phyloP scores from a whole-genome alignment of 768 basidiomycete species.

The Hydnum rufescens region DNA sequence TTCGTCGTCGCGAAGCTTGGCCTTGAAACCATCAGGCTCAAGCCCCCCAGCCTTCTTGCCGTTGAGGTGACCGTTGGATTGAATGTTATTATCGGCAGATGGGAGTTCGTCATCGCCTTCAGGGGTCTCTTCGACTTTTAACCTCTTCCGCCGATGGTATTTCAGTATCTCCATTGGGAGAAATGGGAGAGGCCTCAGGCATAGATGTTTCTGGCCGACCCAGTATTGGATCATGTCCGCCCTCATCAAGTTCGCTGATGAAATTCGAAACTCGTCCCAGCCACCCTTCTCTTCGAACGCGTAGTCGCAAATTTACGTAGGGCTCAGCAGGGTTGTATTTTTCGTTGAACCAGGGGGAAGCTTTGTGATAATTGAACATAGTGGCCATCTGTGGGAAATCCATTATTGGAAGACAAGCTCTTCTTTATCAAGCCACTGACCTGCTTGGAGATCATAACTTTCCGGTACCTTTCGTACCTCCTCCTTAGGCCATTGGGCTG shows the following conservation, averaged over 20 bases:
- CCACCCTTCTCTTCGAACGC: slow-evolving; percentile 75
- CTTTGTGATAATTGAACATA: slow-evolving; percentile 87
- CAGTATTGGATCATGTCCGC: slow-evolving; percentile 55
- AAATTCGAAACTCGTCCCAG: slow-evolving; percentile 52
- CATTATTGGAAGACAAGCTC: slow-evolving; percentile 2
- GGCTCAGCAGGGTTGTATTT: slow-evolving; percentile 73
- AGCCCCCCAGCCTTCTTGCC: slow-evolving; percentile 1
- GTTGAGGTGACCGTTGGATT: slow-evolving; percentile 2
- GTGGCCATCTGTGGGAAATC: slow-evolving; percentile 53
- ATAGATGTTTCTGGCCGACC: background rate
- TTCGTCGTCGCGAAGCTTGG: slow-evolving; percentile 28
- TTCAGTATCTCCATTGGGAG: background rate
- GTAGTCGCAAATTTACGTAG: slow-evolving; percentile 45
- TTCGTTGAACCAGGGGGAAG: slow-evolving; percentile 94
- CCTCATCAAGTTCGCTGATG: slow-evolving; percentile 59
- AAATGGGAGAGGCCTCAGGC: background rate
- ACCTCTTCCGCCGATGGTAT: background rate
- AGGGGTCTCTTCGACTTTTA: slow-evolving; percentile 4
- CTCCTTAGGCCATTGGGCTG: slow-evolving; percentile 62
- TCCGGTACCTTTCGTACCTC: slow-evolving; percentile 88
- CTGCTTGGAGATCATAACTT: slow-evolving; percentile 72
- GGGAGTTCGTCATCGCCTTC: slow-evolving; percentile 39
- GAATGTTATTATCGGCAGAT: background rate
- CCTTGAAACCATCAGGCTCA: background rate
- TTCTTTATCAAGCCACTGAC: slow-evolving; percentile 41